Conservation (phyloP, 2,329 filamentous ascomycete species). For the Xylogone sp. region DNA sequence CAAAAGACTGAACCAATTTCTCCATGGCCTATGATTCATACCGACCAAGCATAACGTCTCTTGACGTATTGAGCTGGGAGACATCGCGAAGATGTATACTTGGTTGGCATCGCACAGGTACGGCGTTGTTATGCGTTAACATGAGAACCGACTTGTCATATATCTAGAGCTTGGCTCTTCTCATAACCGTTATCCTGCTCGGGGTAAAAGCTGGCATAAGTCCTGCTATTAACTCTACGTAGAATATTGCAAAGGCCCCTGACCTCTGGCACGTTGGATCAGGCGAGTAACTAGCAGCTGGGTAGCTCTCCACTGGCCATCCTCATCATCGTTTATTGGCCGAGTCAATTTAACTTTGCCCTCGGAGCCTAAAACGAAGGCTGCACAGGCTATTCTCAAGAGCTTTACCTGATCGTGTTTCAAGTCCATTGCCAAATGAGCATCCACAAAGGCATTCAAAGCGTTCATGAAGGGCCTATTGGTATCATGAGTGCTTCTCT, state of each 20-base stretch:
- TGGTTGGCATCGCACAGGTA: no score
- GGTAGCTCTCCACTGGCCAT: slow-evolving; percentile 18
- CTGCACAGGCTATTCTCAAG: slow-evolving; percentile 35
- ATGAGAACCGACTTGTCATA: no score
- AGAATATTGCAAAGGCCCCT: background rate
- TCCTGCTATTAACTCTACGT: no score
- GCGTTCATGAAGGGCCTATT: slow-evolving; percentile 34
- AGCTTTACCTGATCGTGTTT: slow-evolving; percentile 34
- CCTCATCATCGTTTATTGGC: slow-evolving; percentile 9
- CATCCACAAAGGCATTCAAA: slow-evolving; percentile 32
- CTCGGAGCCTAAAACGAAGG: slow-evolving; percentile 34
- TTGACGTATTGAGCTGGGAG: no score
- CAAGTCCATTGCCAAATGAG: slow-evolving; percentile 37
- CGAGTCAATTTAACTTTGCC: slow-evolving; percentile 36
- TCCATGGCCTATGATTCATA: no score
- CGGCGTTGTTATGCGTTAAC: no score
- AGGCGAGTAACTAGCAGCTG: slow-evolving; percentile 17
- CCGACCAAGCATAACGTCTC: no score
- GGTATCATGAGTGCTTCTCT: slow-evolving; percentile 8
- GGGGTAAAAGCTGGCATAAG: no score
- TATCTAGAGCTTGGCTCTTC: no score
- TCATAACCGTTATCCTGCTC: no score
- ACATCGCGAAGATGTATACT: no score
- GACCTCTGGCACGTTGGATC: slow-evolving; percentile 13
- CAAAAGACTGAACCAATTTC: no score